phyloP scores from a whole-genome alignment of 164 flowering plant species.

The Malania oleifera region DNA sequence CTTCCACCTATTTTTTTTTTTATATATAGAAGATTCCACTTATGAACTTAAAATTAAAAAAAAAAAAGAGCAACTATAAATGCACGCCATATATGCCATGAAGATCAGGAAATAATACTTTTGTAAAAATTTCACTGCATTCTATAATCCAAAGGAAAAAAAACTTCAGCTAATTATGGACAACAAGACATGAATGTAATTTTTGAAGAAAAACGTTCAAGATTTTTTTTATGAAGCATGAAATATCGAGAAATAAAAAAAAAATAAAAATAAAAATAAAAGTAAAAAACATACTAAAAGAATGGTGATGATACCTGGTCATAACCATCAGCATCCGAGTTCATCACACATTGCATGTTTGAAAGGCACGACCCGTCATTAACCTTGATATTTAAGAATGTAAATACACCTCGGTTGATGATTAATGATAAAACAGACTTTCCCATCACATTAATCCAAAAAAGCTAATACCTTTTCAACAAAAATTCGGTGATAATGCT shows the following conservation, averaged over 20 bases:
- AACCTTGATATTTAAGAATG: constrained; percentile 34
- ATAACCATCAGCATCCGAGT: constrained; percentile 81
- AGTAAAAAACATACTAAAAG: too few species aligned
- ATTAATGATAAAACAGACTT: not conserved
- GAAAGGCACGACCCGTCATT: constrained; percentile 98
- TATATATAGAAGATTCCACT: too few species aligned
- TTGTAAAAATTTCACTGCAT: not conserved
- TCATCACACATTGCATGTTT: constrained; percentile 92
- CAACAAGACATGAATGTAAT: not conserved
- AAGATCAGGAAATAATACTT: not conserved
- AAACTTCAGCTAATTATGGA: not conserved
- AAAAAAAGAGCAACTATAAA: not conserved
- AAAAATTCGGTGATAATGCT: not conserved
- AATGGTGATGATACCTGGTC: constrained; percentile 73
- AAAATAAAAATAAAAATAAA: too few species aligned
- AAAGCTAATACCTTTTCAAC: not conserved
- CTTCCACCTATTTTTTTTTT: constrained; percentile 75
- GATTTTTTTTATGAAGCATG: not conserved
- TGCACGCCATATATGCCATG: not conserved
- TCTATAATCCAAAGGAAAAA: not conserved
- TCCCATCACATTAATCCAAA: not conserved
- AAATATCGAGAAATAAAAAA: not conserved
- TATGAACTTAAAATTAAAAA: constrained; percentile 9
- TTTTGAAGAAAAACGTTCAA: not conserved
- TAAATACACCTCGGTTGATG: not conserved